Evolutionary conservation across 2,329 filamentous ascomycete genomes (phyloP).

Genomic region (Ophiostoma sp.): DNA sequence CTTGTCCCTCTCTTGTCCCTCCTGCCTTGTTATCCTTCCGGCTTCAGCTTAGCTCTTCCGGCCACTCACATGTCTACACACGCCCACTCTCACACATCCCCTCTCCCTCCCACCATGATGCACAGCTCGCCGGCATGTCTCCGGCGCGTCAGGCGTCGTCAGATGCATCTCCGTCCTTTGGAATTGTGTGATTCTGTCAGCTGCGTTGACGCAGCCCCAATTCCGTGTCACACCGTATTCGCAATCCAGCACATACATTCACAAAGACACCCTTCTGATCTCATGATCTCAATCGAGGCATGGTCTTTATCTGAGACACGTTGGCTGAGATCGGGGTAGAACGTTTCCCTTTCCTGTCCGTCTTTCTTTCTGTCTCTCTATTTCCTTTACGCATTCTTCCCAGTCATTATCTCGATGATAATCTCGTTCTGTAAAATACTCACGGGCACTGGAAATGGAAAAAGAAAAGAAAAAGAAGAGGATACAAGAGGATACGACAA

Average conservation of each 20-base stretch:
- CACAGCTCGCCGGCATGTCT: not conserved
- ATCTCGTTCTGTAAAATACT: slow-evolving; percentile 7
- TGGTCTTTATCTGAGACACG: not conserved
- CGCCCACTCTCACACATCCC: not conserved
- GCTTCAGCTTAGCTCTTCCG: slow-evolving; percentile 8
- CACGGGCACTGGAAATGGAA: not conserved
- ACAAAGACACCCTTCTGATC: not conserved
- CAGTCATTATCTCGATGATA: slow-evolving; percentile 2
- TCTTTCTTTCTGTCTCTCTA: not conserved
- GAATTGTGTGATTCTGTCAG: not conserved
- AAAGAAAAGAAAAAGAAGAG: not conserved
- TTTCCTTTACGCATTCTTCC: slow-evolving; percentile 10
- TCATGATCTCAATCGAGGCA: not conserved
- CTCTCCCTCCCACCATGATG: not conserved
- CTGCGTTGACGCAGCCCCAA: not conserved
- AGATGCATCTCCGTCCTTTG: too few relatives aligned
- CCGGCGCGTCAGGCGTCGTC: not conserved
- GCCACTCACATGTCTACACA: not conserved
- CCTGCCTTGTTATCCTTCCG: slow-evolving; percentile 4
- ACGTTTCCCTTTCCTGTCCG: not conserved
- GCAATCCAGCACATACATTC: too few relatives aligned
- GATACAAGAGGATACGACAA: not conserved
- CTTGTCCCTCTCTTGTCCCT: not conserved
- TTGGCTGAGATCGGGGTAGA: too few relatives aligned
- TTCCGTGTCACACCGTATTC: not conserved